Percentiles rank a stretch among this genome's conserved stretches.
Evolutionary conservation across 805 yeast species (phyloP).

Genomic region (Sugiyamaella americana): DNA sequence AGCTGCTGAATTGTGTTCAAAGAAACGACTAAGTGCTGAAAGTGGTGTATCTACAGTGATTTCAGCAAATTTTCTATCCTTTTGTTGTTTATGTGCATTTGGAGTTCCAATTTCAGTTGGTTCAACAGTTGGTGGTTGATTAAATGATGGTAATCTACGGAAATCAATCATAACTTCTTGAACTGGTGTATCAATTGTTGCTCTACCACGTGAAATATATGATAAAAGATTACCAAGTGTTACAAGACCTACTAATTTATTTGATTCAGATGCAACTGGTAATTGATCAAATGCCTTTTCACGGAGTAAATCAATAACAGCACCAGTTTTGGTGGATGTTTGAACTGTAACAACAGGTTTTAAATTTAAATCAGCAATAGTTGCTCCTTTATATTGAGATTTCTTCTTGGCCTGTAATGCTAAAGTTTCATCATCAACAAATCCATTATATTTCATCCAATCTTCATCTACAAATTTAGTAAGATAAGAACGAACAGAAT

Average conservation of each 20-base stretch:
- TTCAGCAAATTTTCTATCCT: conserved; percentile 60
- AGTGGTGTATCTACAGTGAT: conserved; percentile 63
- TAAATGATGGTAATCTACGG: conserved; percentile 52
- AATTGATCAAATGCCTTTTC: conserved; percentile 78
- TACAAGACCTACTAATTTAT: conserved; percentile 66
- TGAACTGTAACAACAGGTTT: conserved; percentile 76
- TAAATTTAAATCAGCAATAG: conserved; percentile 62
- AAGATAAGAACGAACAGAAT: conserved; percentile 77
- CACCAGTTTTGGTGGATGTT: conserved; percentile 50
- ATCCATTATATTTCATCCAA: conserved; percentile 78
- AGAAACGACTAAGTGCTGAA: conserved; percentile 64
- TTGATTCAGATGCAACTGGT: conserved; percentile 58
- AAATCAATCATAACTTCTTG: conserved; percentile 63
- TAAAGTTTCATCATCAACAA: conserved; percentile 50
- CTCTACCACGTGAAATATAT: conserved; percentile 54
- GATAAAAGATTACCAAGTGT: conserved; percentile 70
- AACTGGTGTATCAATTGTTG: conserved; percentile 51
- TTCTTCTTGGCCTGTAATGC: conserved; percentile 33
- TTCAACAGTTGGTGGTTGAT: conserved; percentile 34
- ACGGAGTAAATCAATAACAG: conserved; percentile 63
- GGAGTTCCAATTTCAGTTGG: conserved; percentile 38
- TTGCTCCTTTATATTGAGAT: conserved; percentile 43
- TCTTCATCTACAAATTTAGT: conserved; percentile 86
- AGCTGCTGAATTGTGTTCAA: conserved; percentile 80
- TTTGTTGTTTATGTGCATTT: conserved; percentile 39